A percentile compares a stretch with the other conserved stretches of the same genome.
Conservation (phyloP, 768 basidiomycete species). For the Calocera viscosa region DNA sequence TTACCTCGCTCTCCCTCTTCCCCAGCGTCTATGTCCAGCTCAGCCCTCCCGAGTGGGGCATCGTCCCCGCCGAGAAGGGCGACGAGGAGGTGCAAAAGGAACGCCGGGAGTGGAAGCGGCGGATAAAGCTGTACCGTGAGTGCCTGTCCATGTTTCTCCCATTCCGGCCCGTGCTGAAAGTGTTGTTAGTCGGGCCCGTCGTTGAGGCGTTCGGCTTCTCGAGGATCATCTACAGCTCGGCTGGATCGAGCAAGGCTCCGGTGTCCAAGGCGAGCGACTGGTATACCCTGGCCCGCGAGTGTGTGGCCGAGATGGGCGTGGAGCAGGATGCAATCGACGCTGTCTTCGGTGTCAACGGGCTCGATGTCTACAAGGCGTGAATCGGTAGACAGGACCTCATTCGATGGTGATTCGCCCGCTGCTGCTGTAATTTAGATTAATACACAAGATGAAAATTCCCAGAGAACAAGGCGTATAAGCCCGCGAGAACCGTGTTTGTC, state of each 20-base stretch:
- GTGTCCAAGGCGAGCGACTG: conserved; percentile 48
- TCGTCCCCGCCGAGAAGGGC: conserved; percentile 33
- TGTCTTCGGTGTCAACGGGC: conserved; percentile 49
- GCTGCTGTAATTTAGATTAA: neutral
- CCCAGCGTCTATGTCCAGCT: conserved; percentile 63
- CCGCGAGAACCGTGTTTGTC: neutral
- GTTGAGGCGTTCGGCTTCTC: conserved; percentile 76
- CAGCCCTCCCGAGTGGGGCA: conserved; percentile 61
- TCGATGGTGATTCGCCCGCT: neutral
- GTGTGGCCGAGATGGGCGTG: conserved; percentile 62
- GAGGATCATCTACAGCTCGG: conserved; percentile 68
- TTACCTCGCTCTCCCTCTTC: conserved; percentile 60
- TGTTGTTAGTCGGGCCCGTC: conserved; percentile 58
- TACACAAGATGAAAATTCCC: neutral
- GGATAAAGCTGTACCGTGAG: conserved; percentile 74
- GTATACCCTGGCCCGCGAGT: conserved; percentile 72
- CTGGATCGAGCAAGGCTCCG: conserved; percentile 24
- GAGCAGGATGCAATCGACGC: conserved; percentile 67
- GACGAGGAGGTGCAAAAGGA: conserved; percentile 29
- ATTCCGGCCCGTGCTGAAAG: conserved; percentile 13
- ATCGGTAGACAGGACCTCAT: too few relatives aligned
- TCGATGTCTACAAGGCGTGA: conserved; percentile 30
- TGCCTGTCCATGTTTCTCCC: neutral
- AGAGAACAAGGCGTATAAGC: neutral
- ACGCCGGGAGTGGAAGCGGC: conserved; percentile 47